Conservation (phyloP, 1,139 yeast genomes). For the Eremothecium coryli region DNA sequence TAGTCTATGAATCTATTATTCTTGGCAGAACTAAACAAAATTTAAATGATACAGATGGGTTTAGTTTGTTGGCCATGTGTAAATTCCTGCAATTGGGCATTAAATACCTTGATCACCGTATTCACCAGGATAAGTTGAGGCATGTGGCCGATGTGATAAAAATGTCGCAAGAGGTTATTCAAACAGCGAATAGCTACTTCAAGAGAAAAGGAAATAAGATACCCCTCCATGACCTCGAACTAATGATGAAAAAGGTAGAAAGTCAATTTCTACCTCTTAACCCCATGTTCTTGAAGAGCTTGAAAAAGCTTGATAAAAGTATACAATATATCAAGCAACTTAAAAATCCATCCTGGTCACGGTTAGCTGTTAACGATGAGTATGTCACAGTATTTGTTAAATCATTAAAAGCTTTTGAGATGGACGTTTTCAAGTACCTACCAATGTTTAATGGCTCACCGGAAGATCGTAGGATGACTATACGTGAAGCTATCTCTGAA, state of each 20-base stretch:
- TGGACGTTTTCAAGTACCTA: constrained; percentile 10
- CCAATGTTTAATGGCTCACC: constrained; percentile 23
- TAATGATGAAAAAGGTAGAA: constrained; percentile 13
- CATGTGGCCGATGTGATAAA: constrained; percentile 12
- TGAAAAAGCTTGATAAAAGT: constrained; percentile 17
- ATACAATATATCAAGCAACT: constrained; percentile 27
- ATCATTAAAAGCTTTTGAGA: constrained; percentile 7
- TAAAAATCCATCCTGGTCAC: constrained; percentile 26
- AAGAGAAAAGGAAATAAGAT: constrained; percentile 25
- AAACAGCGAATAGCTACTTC: constrained; percentile 18
- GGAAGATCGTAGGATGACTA: constrained; percentile 24
- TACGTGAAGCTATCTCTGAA: constrained; percentile 11
- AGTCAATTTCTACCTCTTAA: constrained; percentile 23
- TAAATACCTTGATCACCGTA: constrained; percentile 10
- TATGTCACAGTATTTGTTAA: constrained; percentile 9
- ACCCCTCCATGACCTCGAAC: constrained; percentile 17
- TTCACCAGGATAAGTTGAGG: constrained; percentile 12
- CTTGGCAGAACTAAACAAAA: constrained; percentile 18
- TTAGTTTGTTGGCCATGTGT: constrained; percentile 28
- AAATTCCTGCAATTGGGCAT: constrained; percentile 16
- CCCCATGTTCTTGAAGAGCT: constrained; percentile 10
- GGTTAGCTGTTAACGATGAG: constrained; percentile 12
- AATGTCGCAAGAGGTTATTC: constrained; percentile 14
- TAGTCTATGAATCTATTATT: constrained; percentile 12
- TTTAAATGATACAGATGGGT: constrained; percentile 34